These are phyloP conservation scores for Aureobasidium melanogenum DNA, from an alignment of 2,329 filamentous ascomycete genomes.

Conservation along the genomic window DNA sequence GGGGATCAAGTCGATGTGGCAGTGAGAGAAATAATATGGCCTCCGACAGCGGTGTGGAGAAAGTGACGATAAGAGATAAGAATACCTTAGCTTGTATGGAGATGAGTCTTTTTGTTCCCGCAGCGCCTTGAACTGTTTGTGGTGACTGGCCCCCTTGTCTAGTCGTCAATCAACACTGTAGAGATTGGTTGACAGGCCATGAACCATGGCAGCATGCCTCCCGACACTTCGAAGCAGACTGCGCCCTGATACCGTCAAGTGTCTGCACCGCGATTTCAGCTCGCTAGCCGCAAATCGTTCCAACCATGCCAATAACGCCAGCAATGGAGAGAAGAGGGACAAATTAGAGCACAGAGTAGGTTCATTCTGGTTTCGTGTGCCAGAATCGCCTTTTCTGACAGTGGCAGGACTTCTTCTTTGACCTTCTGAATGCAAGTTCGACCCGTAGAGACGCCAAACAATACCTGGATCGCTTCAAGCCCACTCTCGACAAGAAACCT, in stretches of 20 bases:
- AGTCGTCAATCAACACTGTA: not conserved
- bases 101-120: slow-evolving; percentile 3
- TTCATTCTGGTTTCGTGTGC: too few species aligned
- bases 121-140: not conserved
- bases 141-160: not conserved
- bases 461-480: slow-evolving; percentile 81
- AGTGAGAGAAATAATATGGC: not conserved
- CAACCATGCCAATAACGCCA: not conserved
- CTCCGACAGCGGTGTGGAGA: not conserved
- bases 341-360: slow-evolving; percentile 10
- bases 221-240: slow-evolving; percentile 8
- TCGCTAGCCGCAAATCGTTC: not conserved
- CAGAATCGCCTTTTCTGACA: not conserved
- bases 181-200: not conserved
- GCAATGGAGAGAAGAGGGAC: slow-evolving; percentile 9
- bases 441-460: slow-evolving; percentile 89
- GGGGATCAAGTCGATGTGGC: not conserved
- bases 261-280: not conserved
- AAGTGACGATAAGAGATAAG: slow-evolving; percentile 9
- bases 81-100: not conserved
- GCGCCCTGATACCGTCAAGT: not conserved
- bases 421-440: slow-evolving; percentile 76
- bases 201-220: slow-evolving; percentile 11
- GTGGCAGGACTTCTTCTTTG: slow-evolving; percentile 64
- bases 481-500: slow-evolving; percentile 19